phyloP scores from a whole-genome alignment of 2,329 filamentous ascomycete species.

The Cadophora sp. region DNA sequence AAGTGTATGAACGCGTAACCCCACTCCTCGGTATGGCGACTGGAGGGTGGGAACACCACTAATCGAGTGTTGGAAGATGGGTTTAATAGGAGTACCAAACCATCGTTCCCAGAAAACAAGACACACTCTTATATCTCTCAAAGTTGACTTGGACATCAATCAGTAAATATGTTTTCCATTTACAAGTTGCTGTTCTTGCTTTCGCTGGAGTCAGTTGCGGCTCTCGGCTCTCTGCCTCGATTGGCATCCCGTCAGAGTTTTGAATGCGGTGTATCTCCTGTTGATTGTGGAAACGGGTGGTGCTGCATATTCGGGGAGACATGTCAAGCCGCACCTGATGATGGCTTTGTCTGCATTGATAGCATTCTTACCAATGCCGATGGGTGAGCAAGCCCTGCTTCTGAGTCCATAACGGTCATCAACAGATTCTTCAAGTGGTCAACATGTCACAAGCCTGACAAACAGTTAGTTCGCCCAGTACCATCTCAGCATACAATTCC shows the following conservation, averaged over 20 bases:
- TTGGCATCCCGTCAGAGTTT: not conserved
- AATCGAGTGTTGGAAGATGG: too few species aligned
- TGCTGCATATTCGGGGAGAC: not conserved
- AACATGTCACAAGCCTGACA: not conserved
- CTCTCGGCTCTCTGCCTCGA: not conserved
- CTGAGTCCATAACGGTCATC: not conserved
- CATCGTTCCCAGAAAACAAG: not conserved
- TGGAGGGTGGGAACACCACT: not conserved
- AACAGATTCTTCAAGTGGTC: not conserved
- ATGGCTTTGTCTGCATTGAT: not conserved
- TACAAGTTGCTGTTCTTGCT: not conserved
- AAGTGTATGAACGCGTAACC: too few species aligned
- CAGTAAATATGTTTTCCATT: not conserved
- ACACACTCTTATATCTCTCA: too few species aligned
- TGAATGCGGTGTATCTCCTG: not conserved
- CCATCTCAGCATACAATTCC: not conserved
- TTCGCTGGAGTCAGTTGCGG: not conserved
- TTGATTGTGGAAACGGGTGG: not conserved
- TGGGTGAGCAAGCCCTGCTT: not conserved
- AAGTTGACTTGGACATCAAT: too few species aligned
- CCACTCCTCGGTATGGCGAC: not conserved
- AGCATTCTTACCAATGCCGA: not conserved
- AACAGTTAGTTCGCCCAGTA: not conserved
- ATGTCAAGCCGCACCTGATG: not conserved
- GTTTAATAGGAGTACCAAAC: not conserved